These are phyloP conservation scores for Cyanodermella asteris DNA, from an alignment of 2,329 filamentous ascomycete genomes.

Conservation along the genomic window DNA sequence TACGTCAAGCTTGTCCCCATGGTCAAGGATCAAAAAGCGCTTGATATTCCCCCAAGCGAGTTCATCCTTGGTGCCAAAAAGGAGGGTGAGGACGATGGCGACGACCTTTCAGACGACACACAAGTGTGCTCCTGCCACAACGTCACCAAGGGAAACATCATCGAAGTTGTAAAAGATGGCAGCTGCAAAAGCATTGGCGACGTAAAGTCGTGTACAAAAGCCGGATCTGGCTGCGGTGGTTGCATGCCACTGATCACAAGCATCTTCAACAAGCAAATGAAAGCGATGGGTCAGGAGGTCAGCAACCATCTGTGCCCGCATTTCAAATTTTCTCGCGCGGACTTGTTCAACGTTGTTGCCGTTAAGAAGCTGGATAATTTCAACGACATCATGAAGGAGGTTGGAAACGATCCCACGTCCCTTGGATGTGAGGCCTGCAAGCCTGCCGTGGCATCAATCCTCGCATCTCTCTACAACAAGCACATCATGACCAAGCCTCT, in stretches of 20 bases:
- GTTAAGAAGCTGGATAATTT: slow-evolving; percentile 58
- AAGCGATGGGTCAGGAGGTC: slow-evolving; percentile 64
- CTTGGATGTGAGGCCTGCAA: slow-evolving; percentile 75
- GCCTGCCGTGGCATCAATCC: slow-evolving; percentile 58
- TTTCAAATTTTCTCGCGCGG: slow-evolving; percentile 62
- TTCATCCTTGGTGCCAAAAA: slow-evolving; percentile 63
- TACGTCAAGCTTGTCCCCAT: slow-evolving; percentile 76
- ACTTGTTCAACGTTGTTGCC: slow-evolving; percentile 76
- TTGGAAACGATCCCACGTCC: slow-evolving; percentile 48
- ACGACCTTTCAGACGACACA: slow-evolving; percentile 62
- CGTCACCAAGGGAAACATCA: slow-evolving; percentile 65
- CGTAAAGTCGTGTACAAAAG: slow-evolving; percentile 77
- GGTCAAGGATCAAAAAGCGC: slow-evolving; percentile 60
- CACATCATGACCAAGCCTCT: slow-evolving; percentile 52
- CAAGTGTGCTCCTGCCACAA: slow-evolving; percentile 91
- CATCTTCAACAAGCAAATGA: slow-evolving; percentile 80
- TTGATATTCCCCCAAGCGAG: slow-evolving; percentile 59
- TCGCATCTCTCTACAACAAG: slow-evolving; percentile 62
- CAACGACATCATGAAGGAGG: slow-evolving; percentile 53
- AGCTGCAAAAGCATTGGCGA: slow-evolving; percentile 63
- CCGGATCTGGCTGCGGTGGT: slow-evolving; percentile 73
- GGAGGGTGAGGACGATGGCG: slow-evolving; percentile 49
- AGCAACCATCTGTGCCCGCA: slow-evolving; percentile 72
- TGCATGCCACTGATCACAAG: slow-evolving; percentile 74
- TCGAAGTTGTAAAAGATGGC: slow-evolving; percentile 49